Evolutionary conservation across 441 rosid genomes (phyloP), one percentile per base, ranked within the genome.

Genomic region (Euphorbia schlechtendalii): DNA sequence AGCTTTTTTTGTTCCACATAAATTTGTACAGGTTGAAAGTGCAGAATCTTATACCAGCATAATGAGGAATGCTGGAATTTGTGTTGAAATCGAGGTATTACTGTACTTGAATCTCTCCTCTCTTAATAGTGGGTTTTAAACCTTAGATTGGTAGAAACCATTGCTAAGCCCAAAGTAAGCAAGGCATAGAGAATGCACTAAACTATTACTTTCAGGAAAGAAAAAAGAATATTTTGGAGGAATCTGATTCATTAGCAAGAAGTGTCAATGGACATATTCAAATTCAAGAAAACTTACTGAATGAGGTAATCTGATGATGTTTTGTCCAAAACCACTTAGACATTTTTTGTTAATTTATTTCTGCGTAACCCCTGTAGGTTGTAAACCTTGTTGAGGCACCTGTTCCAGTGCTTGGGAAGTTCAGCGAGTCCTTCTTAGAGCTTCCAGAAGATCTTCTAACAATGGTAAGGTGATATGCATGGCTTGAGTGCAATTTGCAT

Each of bases 321-420:
- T 53, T 56, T 74, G 48, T 63, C 74, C 65, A 73, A 61, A 70
- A 74, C 25, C 46, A 46, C 12, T 30, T 12, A 24, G 56, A 20
- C 36, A n/a, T 28, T 59, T 56, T 22, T 27, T 65, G 46, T 25
- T 73, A 51, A 72, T 38, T 32, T 62, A 22, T 69, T 34, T 69
- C 69, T 48, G 14, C 60, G 40, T 65, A 52, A 63, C 76, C 45
- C 74, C 69, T n/a, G 72, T 73, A 94, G 99, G 97, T 90, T 75
- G 88, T 84, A 71, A 90, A 94, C 86, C 99, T 94, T 67, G 89
- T 94, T 28, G 99, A 94, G 80, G 96, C 94, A 59, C 97, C 97
- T 52, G 80, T 84, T 77, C 90, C 97, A 10, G 63, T 94, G 57
- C 83, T 90, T 65, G 99, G 97, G 70, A 81, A 83, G 77, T 94